phyloP scores from a whole-genome alignment of 225 moss, liverwort and hornwort genomes.

The Sphagnum tenellum region DNA sequence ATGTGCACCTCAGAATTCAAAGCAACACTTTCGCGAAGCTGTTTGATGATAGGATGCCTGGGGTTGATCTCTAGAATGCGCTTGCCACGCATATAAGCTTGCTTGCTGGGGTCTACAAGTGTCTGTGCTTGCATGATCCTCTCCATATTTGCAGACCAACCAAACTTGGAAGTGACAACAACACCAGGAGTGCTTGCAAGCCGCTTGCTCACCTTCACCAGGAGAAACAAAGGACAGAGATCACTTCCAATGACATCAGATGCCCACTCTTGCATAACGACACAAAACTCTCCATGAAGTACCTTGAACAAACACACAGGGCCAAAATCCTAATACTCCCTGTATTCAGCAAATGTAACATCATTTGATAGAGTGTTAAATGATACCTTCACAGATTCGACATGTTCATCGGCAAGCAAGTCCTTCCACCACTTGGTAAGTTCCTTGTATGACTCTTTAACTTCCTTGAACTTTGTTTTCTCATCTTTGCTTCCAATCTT shows the following conservation, averaged over 20 bases:
- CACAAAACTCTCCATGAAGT: too few species aligned
- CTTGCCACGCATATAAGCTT: constrained; percentile 67
- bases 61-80: constrained; percentile 72
- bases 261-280: too few species aligned
- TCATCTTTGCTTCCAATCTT: constrained; percentile 61
- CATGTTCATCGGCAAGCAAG: constrained; percentile 28
- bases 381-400: constrained; percentile 50
- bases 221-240: neutral
- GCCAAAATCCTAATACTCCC: too few species aligned
- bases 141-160: constrained; percentile 96
- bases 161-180: constrained; percentile 73
- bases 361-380: too few species aligned
- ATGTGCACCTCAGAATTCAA: constrained; percentile 41
- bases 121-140: constrained; percentile 79
- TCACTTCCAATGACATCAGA: too few species aligned
- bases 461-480: constrained; percentile 50
- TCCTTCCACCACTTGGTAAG: constrained; percentile 88
- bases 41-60: constrained; percentile 70
- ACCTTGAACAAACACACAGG: too few species aligned
- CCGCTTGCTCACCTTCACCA: constrained; percentile 46
- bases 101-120: constrained; percentile 59
- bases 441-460: constrained; percentile 55
- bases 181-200: constrained; percentile 65
- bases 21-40: constrained; percentile 46
- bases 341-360: neutral